Conservation (phyloP, 352 stramenopile species). For the Phytophthora meadii region DNA sequence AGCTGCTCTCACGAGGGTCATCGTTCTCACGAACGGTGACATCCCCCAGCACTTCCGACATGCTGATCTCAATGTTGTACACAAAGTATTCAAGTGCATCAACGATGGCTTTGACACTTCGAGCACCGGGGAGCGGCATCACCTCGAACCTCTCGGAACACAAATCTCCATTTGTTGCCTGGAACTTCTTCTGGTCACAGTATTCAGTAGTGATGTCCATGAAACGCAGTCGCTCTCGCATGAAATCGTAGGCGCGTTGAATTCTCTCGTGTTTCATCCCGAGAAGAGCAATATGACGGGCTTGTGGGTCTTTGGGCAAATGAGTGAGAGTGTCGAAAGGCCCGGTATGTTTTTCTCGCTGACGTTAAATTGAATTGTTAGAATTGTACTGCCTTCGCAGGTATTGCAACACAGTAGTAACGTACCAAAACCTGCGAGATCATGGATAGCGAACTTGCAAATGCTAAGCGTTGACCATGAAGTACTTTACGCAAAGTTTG, state of each 20-base stretch:
- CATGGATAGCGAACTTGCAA: constrained; percentile 33
- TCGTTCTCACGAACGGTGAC: constrained; percentile 61
- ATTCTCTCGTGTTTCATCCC: constrained; percentile 36
- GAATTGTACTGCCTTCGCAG: too few species aligned
- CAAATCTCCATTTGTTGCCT: constrained; percentile 41
- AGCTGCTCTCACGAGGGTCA: constrained; percentile 33
- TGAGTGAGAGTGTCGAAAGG: constrained; percentile 34
- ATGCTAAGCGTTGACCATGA: constrained; percentile 28
- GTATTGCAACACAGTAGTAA: not conserved
- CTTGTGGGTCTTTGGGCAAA: constrained; percentile 13
- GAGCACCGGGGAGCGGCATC: constrained; percentile 39
- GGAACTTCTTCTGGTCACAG: constrained; percentile 48
- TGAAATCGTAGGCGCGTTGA: constrained; percentile 34
- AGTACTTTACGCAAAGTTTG: constrained; percentile 21
- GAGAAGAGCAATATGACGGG: constrained; percentile 19
- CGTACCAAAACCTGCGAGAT: constrained; percentile 26
- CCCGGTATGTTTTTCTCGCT: constrained; percentile 31
- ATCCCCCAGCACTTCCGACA: constrained; percentile 48
- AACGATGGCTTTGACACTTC: constrained; percentile 41
- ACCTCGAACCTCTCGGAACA: constrained; percentile 49
- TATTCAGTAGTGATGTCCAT: constrained; percentile 37
- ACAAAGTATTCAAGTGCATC: constrained; percentile 51
- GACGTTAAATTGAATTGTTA: not conserved
- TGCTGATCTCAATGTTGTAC: constrained; percentile 56
- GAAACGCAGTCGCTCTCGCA: constrained; percentile 31